Base-by-base conservation (phyloP, 768 basidiomycete species). In the Boletus rubropictus region DNA sequence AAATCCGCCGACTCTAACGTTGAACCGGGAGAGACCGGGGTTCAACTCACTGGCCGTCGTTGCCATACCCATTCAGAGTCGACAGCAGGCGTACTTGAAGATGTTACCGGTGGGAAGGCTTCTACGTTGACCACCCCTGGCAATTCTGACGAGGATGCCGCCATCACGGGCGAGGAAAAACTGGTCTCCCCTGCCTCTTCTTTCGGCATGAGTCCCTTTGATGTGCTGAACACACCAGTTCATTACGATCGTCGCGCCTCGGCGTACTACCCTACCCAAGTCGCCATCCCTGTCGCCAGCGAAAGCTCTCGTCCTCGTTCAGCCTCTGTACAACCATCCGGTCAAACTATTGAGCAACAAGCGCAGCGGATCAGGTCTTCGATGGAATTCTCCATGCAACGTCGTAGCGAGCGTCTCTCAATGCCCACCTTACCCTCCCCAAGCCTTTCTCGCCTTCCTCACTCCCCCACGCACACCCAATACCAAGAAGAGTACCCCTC, bases 301-400 rank as follows among this genome's bases (percentile, higher is more conserved):
- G 52, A 51, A 17, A n/a, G n/a, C 28, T 48, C 39, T 18, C 51
- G 49, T 27, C 24, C 44, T 12, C 60, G 52, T 14, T 24, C 39
- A 12, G 28, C 39, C 15, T 55, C 57, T 22, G 14, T 22, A 11
- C 52, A 36, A n/a, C 24, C 38, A 4, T 54, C 64, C 25, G 43
- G 42, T 44, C 54, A 54, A 36, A 51, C 28, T 25, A 55, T 66
- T 2, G 64, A 66, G 38, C 59, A 57, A 48, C 64, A 66, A 46
- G 56, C 61, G 2, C 66, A 64, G n/a, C 52, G 64, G 21, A 59
- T 66, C 20, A 58, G 64, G 5, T 64, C 55, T 3, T 66, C 64
- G 1, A 68, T 68, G 64, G 66, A 64, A 37, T 50, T 32, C 2
- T 51, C 64, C 33, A 18, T 42, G 18, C 55, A 42, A 39, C 54